phyloP scores from a whole-genome alignment of 2,329 filamentous ascomycete species.

The Apiospora phragmitis region DNA sequence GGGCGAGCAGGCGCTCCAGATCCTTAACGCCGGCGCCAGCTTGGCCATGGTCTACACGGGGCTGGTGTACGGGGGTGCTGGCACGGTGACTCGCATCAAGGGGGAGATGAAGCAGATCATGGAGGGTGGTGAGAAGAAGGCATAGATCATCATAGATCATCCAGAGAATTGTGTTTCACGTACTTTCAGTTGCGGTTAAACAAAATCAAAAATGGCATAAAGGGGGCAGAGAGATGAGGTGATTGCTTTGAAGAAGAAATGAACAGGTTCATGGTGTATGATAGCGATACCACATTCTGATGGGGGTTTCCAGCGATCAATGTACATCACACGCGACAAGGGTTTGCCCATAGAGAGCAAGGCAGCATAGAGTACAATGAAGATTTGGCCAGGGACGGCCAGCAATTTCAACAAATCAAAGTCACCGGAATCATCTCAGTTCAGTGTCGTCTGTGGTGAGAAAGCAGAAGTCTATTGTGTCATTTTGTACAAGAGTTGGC shows the following conservation, averaged over 20 bases:
- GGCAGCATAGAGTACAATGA: background rate
- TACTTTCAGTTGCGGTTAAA: background rate
- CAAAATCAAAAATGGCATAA: background rate
- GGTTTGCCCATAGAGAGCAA: conserved; percentile 4
- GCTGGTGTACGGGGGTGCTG: conserved; percentile 63
- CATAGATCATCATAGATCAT: conserved; percentile 10
- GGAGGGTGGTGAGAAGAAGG: conserved; percentile 15
- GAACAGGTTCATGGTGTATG: background rate
- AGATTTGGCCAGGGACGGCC: background rate
- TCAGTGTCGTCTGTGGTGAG: background rate
- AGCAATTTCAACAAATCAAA: background rate
- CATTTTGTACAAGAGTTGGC: conserved; percentile 17
- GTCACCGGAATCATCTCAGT: background rate
- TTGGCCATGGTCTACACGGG: conserved; percentile 91
- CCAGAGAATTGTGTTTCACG: background rate
- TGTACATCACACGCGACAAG: background rate
- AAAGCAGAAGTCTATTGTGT: conserved; percentile 17
- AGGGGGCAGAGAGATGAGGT: background rate
- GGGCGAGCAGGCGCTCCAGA: conserved; percentile 77
- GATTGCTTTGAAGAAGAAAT: background rate
- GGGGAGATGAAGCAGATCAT: conserved; percentile 55
- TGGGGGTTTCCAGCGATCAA: background rate
- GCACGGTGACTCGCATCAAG: conserved; percentile 66
- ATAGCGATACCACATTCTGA: conserved; percentile 4
- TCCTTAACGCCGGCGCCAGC: conserved; percentile 85